Conservation (phyloP, 148 eudicot species). For the Camellia japonica region DNA sequence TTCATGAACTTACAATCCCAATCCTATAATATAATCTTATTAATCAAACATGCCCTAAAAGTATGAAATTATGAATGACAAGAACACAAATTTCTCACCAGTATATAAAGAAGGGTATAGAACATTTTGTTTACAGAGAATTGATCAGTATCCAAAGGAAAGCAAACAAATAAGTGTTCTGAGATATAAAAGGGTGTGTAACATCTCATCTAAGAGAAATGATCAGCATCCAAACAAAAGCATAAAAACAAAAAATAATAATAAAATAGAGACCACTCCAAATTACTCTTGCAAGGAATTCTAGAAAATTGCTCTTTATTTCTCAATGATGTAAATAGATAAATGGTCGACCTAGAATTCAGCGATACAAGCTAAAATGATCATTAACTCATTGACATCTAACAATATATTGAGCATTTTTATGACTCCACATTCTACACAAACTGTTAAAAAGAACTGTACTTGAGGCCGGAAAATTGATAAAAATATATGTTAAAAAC, state of each 20-base stretch:
- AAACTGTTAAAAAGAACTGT: conserved; percentile 10
- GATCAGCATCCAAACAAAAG: conserved; percentile 8
- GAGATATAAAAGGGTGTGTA: not conserved
- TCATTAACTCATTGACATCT: not conserved
- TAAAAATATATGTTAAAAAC: not conserved
- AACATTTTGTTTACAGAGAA: not conserved
- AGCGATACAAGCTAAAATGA: conserved; percentile 7
- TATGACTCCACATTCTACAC: conserved; percentile 11
- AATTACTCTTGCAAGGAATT: not conserved
- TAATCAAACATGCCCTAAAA: too few relatives aligned
- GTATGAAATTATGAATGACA: not conserved
- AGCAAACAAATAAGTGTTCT: not conserved
- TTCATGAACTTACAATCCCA: too few relatives aligned
- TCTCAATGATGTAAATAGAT: not conserved
- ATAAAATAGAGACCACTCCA: not conserved
- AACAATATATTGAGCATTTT: not conserved
- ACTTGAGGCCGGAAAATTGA: conserved; percentile 6
- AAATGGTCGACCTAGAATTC: conserved; percentile 1
- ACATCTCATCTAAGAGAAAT: not conserved
- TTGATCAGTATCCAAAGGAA: not conserved
- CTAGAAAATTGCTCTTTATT: not conserved
- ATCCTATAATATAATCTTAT: too few relatives aligned
- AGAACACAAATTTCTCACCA: not conserved
- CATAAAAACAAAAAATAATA: not conserved
- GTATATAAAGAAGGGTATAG: not conserved